Evolutionary conservation across 2,329 filamentous ascomycete species (phyloP).

Genomic region (Endoconidiophora polonica): DNA sequence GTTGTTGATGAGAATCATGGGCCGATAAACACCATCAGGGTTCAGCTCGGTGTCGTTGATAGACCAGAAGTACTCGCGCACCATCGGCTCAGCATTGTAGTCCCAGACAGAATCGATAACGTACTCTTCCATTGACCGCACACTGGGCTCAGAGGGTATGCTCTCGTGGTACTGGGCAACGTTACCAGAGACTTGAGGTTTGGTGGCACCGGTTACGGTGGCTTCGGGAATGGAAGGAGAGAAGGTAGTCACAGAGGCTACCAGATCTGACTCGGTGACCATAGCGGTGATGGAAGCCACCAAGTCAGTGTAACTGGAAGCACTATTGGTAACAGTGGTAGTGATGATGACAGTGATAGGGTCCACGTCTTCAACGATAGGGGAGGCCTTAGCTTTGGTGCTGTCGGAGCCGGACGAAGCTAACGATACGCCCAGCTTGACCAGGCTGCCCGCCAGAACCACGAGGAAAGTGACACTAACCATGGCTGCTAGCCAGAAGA

Average conservation of each 20-base stretch:
- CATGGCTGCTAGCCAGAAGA: not conserved
- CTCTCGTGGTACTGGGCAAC: constrained; percentile 13
- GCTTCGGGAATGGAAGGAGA: too few species aligned
- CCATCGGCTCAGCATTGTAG: constrained; percentile 28
- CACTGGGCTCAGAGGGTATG: constrained; percentile 14
- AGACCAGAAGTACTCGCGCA: constrained; percentile 41
- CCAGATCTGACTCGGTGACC: not conserved
- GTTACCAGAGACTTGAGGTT: too few species aligned
- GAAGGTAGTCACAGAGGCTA: not conserved
- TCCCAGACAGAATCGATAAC: constrained; percentile 41
- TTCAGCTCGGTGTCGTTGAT: constrained; percentile 40
- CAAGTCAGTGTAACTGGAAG: too few species aligned
- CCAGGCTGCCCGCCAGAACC: not conserved
- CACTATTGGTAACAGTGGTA: not conserved
- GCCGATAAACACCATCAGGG: constrained; percentile 40
- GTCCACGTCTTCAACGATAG: too few species aligned
- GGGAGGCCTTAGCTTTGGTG: not conserved
- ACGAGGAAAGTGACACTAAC: not conserved
- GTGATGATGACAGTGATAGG: not conserved
- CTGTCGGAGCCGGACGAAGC: not conserved
- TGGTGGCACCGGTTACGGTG: too few species aligned
- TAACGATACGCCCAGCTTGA: not conserved
- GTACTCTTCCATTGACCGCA: constrained; percentile 32
- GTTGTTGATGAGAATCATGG: constrained; percentile 55
- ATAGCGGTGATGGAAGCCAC: not conserved